Conservation (phyloP, 139 green algal species). For the Chlamydomonas incerta region DNA sequence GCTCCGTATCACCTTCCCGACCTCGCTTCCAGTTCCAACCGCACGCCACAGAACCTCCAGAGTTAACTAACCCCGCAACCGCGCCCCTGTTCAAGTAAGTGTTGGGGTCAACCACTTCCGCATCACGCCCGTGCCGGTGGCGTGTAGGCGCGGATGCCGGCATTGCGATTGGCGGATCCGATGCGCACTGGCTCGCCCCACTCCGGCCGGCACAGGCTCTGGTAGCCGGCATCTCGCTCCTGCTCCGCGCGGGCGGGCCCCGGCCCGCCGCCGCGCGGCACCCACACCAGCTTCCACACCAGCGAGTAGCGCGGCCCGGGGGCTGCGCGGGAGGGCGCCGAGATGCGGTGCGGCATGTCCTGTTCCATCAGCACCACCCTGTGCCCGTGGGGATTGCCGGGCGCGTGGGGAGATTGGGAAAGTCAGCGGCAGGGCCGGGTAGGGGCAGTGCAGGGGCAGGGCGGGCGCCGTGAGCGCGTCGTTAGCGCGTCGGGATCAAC, state of each 20-base stretch:
- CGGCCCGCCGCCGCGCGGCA: constrained; percentile 4
- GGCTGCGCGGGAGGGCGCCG: constrained; percentile 46
- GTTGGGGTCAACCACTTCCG: too few relatives aligned
- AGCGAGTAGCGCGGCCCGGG: constrained; percentile 63
- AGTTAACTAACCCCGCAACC: too few relatives aligned
- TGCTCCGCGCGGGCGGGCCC: neutral
- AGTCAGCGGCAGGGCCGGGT: too few relatives aligned
- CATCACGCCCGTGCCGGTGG: too few relatives aligned
- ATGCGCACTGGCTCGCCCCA: constrained; percentile 42
- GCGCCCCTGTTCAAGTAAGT: too few relatives aligned
- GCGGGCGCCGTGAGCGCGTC: too few relatives aligned
- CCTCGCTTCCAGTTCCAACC: too few relatives aligned
- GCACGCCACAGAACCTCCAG: too few relatives aligned
- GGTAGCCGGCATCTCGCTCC: neutral
- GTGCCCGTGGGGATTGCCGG: neutral
- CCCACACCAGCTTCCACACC: constrained; percentile 69
- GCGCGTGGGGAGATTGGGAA: too few relatives aligned
- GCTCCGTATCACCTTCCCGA: too few relatives aligned
- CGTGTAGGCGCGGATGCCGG: neutral
- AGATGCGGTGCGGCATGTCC: constrained; percentile 69
- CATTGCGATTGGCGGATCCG: neutral
- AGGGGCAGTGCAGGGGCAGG: too few relatives aligned
- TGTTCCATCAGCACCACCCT: constrained; percentile 56
- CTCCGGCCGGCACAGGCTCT: constrained; percentile 37
- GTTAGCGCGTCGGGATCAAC: too few relatives aligned